Base-by-base conservation (phyloP, 2,329 filamentous ascomycete genomes). In the Chaetoscypha palmicola region DNA sequence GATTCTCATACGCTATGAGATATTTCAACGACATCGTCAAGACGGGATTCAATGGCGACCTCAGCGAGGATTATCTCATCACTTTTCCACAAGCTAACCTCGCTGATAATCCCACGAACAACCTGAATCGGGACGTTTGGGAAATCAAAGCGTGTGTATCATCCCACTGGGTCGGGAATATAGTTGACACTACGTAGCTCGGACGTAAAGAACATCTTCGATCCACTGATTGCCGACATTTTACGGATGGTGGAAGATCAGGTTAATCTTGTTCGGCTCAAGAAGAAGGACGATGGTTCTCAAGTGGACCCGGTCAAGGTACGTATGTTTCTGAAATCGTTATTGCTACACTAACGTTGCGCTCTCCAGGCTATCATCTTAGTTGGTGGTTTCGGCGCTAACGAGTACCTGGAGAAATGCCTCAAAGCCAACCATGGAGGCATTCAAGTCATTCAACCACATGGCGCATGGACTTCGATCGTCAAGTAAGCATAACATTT, bases 121-220 rank as follows among this genome's bases (percentile, higher is more conserved):
- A 49, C 0, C 44, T 65, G 2, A 41, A 35, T 0, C 41, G 47
- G 1, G 49, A 51, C 10, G 50, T 31, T 19, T 52, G 47, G 51
- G 43, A 47, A 14, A 47, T 59, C 38, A 51, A 49, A 47, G n/a
- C 49, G 52, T 38, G 46, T 49, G 1, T n/a, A n/a, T n/a, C n/a
- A n/a, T n/a, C n/a, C n/a, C n/a, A n/a, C n/a, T n/a, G n/a, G n/a
- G n/a, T n/a, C n/a, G n/a, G n/a, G n/a, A n/a, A n/a, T n/a, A n/a
- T n/a, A n/a, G n/a, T n/a, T n/a, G n/a, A n/a, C n/a, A n/a, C n/a
- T n/a, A n/a, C 19, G 67, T 66, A 52, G 61, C 61, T 46, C 61
- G 76, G 49, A 74, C 78, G 44, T 77, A 75, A 45, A 74, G 73
- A 43, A 85, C 79, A 17, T 68, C 61, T 46, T 55, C 58, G 3